Base-by-base conservation (phyloP, 495 filamentous ascomycete species). In the Xylaria nigripes region DNA sequence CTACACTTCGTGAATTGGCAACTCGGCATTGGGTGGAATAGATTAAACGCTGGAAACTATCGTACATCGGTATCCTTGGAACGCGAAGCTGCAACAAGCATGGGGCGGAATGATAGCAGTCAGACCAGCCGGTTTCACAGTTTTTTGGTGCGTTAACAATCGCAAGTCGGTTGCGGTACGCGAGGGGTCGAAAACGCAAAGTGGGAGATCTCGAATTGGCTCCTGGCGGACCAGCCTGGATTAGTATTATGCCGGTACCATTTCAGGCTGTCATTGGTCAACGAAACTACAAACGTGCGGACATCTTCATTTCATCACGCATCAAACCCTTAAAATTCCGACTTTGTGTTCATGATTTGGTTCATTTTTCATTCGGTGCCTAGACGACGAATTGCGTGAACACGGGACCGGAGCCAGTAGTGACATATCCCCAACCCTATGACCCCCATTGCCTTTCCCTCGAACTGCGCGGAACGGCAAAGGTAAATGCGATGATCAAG, bases 331-430 rank as follows among this genome's bases (percentile, higher is more conserved):
- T 23, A n/a, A n/a, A n/a, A n/a, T 46, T 24, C 47, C 59, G 40
- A 27, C 52, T 51, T 46, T 57, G 45, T 60, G 55, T 66, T 66
- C 54, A 47, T 56, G 47, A 56, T 56, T 56, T 56, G 54, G 54
- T 56, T 56, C 54, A 50, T 65, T 63, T 61, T 61, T 66, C 63
- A 66, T 66, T 66, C 60, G 53, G 57, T 63, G 60, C 57, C 63
- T 63, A 61, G 53, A 60, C 62, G 59, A 62, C 57, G 60, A 66
- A 63, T 63, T 62, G 55, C 53, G 56, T 56, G 58, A 61, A 63
- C 58, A 63, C 60, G 63, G 60, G 63, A 63, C 63, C 60, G 50
- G 63, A 66, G 60, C 63, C 60, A 55, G 58, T 48, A 43, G 36
- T 59, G 58, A 51, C 42, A 56, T 63, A 57, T 55, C 50, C 63